Percentiles rank a stretch among this genome's conserved stretches.
Evolutionary conservation across 345 rosid genomes (phyloP).

Genomic region (Aegle marmelos): DNA sequence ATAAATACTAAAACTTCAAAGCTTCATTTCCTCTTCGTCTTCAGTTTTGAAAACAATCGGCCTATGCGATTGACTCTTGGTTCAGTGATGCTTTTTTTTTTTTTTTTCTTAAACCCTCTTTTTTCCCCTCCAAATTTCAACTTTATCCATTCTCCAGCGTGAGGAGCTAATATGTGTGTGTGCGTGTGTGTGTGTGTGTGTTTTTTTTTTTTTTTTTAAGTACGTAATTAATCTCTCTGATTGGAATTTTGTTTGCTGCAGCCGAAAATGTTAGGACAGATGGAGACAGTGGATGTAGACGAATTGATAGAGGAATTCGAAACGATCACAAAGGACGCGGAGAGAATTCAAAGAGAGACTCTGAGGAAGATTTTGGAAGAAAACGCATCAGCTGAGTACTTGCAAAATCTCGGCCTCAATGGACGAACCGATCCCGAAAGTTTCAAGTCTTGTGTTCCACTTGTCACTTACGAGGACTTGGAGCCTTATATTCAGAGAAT

Average conservation of each 20-base stretch:
- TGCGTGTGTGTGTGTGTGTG: too few relatives aligned
- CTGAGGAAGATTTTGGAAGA: slow-evolving; percentile 64
- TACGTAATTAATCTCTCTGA: neutral
- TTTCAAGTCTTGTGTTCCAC: slow-evolving; percentile 70
- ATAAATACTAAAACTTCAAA: neutral
- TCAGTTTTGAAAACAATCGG: neutral
- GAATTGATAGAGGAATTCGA: slow-evolving; percentile 73
- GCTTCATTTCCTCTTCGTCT: neutral
- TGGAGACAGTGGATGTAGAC: slow-evolving; percentile 42
- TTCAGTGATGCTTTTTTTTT: neutral
- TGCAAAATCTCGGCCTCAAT: slow-evolving; percentile 61
- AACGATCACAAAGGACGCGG: slow-evolving; percentile 62
- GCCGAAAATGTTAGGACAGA: slow-evolving; percentile 50
- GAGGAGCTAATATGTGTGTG: neutral
- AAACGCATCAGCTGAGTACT: slow-evolving; percentile 70
- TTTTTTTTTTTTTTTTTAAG: too few relatives aligned
- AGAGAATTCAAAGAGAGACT: slow-evolving; percentile 63
- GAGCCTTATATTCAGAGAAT: slow-evolving; percentile 68
- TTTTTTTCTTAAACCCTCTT: too few relatives aligned
- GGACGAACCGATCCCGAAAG: slow-evolving; percentile 70
- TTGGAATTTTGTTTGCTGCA: neutral
- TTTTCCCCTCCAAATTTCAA: neutral
- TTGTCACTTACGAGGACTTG: slow-evolving; percentile 68
- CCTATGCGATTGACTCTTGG: neutral
- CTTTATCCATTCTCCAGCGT: neutral